Evolutionary conservation across 805 yeast species (phyloP).

Genomic region (Lipomyces mesembrius): DNA sequence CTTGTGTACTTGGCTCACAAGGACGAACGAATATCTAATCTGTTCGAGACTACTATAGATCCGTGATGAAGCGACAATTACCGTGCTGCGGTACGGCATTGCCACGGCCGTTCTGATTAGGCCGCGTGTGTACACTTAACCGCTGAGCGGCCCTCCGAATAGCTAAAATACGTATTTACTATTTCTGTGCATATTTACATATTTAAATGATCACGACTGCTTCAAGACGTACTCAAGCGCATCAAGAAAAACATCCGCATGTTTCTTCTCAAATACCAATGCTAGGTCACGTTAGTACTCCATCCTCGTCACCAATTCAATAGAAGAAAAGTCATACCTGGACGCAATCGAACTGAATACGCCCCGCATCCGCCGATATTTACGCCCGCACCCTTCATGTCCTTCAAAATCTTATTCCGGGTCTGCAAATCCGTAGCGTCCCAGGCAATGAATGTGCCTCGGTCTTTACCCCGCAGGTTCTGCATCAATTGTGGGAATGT

Average conservation of each 20-base stretch:
- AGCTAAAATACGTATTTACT: background rate
- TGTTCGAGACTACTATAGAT: background rate
- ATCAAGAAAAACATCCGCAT: constrained; percentile 68
- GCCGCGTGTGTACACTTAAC: background rate
- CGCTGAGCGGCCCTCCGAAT: background rate
- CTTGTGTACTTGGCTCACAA: background rate
- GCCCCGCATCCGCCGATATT: constrained; percentile 88
- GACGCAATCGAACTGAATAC: constrained; percentile 77
- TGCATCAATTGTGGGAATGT: constrained; percentile 58
- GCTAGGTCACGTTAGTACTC: constrained; percentile 40
- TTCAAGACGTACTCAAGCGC: constrained; percentile 48
- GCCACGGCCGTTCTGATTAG: background rate
- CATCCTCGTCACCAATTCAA: background rate
- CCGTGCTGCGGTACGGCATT: background rate
- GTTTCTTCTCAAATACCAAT: constrained; percentile 75
- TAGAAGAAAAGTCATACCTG: constrained; percentile 46
- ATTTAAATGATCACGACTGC: background rate
- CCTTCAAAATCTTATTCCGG: constrained; percentile 65
- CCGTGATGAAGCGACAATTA: background rate
- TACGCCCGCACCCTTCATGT: constrained; percentile 67
- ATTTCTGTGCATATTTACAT: background rate
- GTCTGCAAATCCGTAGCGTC: constrained; percentile 58
- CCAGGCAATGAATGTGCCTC: constrained; percentile 86
- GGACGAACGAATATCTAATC: background rate
- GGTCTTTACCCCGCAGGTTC: constrained; percentile 72